Base-by-base conservation (phyloP, 2,329 filamentous ascomycete genomes). In the Triangularia verruculosa region DNA sequence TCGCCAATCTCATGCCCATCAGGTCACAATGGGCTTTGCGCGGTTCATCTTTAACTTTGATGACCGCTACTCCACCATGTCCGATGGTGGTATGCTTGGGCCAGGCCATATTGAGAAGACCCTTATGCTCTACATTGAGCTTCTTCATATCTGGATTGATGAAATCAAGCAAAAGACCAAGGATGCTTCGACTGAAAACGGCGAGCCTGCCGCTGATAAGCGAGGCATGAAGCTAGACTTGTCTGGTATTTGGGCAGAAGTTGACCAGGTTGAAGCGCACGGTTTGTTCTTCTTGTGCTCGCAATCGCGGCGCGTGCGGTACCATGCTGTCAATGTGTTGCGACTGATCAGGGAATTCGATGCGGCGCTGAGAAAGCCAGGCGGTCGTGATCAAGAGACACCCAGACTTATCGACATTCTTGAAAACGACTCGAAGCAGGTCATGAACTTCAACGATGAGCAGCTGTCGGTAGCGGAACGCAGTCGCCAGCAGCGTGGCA, bases 11-110 rank as follows among this genome's bases (percentile, higher is more conserved):
- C 91, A 97, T 76, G 93, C 95, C 0, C 93, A 99, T 70, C 91
- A 95, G 75, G 95, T 99, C 2, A 97, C 93, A 0, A 97, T 96
- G 77, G 94, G 95, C 0, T 99, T 99, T 77, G 92, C 95, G 39
- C 85, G 93, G 25, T 99, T 98, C 77, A 99, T 99, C 60, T 99
- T 99, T 79, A 97, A 95, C 70, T 99, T 98, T 74, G 96, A 99
- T 75, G 93, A 96, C 69, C 88, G 93, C 24, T 99, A 99, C 75
- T 92, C 94, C 0, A 98, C 95, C 30, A 97, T 98, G 88, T 97
- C 93, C 9, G 95, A 99, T 72, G 95, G 96, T 30, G 95, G 95
- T 2, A 95, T 99, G 89, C 86, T 99, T 24, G 95, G 94, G 0
- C 89, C 92, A 32, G 91, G 89, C 4, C 95, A 99, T 72, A 97